A percentile compares a stretch with the other conserved stretches of the same genome.
Conservation (phyloP, 441 rosid genomes). For the Geranium incanum region DNA sequence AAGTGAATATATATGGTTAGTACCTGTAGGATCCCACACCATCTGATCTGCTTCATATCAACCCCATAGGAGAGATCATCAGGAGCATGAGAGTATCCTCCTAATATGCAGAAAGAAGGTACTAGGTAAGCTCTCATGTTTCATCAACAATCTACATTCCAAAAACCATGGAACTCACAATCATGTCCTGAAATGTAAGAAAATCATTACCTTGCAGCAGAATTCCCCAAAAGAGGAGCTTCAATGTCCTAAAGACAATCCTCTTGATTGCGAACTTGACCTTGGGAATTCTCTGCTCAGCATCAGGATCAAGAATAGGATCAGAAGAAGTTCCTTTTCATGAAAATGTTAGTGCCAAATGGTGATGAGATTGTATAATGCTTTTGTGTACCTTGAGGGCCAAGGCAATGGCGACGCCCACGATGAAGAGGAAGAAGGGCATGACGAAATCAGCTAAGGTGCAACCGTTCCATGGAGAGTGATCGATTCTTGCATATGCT, state of each 20-base stretch:
- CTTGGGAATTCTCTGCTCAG: conserved; percentile 39
- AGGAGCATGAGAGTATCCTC: conserved; percentile 70
- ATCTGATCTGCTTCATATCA: conserved; percentile 52
- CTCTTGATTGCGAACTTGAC: conserved; percentile 38
- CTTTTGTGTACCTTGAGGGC: conserved; percentile 52
- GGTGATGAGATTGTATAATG: background rate
- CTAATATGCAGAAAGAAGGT: conserved; percentile 23
- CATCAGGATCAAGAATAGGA: background rate
- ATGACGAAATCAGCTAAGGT: conserved; percentile 61
- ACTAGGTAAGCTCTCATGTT: background rate
- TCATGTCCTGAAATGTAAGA: background rate
- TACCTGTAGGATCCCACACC: conserved; percentile 71
- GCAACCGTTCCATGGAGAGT: conserved; percentile 69
- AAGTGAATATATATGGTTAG: background rate
- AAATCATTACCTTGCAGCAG: conserved; percentile 46
- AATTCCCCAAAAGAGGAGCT: conserved; percentile 72
- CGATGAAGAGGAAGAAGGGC: conserved; percentile 71
- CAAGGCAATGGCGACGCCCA: conserved; percentile 59
- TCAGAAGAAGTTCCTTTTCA: background rate
- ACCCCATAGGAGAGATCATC: conserved; percentile 48
- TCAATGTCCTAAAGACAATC: conserved; percentile 47
- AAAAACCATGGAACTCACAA: no score
- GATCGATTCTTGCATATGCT: conserved; percentile 46
- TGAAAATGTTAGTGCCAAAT: background rate
- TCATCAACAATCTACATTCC: no score